Conservation (phyloP, 345 rosid species). For the Eutrema heterophyllum region DNA sequence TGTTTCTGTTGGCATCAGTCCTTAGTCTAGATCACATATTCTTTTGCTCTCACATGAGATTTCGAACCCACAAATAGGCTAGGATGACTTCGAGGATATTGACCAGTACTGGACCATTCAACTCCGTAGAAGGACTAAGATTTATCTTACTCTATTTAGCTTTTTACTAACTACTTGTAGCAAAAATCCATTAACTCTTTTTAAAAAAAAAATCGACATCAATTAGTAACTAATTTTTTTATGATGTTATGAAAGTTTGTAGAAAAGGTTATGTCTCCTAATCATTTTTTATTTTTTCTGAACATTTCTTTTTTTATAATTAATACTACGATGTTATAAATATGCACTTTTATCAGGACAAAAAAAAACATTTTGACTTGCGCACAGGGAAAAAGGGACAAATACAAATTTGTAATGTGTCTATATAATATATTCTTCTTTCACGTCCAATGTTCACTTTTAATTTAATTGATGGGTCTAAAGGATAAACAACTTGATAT, state of each 20-base stretch:
- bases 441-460: not conserved
- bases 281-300: not conserved
- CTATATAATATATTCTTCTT: not conserved
- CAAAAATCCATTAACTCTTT: too few species aligned
- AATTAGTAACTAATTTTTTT: not conserved
- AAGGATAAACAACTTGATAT: not conserved
- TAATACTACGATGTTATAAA: not conserved
- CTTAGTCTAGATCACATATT: not conserved
- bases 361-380: not conserved
- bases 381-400: not conserved
- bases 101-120: not conserved
- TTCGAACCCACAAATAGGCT: not conserved
- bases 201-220: too few species aligned
- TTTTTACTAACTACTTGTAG: not conserved
- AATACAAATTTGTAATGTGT: not conserved
- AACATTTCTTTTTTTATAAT: not conserved
- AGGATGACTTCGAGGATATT: not conserved
- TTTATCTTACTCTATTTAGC: not conserved
- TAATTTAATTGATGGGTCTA: not conserved
- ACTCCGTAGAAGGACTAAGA: not conserved
- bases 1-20: not conserved
- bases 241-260: not conserved
- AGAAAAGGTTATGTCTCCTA: not conserved
- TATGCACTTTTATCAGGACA: not conserved
- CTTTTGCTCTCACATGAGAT: not conserved